A percentile compares a stretch with the other conserved stretches of the same genome.
These are phyloP conservation scores for Colletotrichum somersetense DNA, from an alignment of 2,329 filamentous ascomycete species.

Conservation along the genomic window DNA sequence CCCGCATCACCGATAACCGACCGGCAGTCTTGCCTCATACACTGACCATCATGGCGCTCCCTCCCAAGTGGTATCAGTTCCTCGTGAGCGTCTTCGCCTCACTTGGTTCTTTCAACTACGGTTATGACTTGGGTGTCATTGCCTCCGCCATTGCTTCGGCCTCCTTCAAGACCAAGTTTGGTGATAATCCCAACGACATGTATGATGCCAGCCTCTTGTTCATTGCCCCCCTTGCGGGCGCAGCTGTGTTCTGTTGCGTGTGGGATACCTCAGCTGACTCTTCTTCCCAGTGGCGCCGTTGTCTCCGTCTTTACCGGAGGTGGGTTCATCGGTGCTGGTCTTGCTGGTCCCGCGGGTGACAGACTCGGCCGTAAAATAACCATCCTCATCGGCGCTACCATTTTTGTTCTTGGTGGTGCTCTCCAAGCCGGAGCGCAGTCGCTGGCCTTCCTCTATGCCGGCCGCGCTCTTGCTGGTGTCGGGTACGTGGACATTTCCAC, in stretches of 20 bases:
- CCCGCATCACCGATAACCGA: neutral
- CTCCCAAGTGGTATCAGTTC: constrained; percentile 63
- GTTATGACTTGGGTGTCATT: constrained; percentile 68
- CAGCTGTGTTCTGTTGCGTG: too few relatives aligned
- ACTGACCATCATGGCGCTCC: constrained; percentile 54
- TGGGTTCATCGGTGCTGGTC: constrained; percentile 77
- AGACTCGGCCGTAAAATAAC: constrained; percentile 76
- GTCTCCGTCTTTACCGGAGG: constrained; percentile 83
- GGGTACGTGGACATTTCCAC: constrained; percentile 49
- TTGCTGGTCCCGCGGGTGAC: constrained; percentile 75
- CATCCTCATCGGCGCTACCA: constrained; percentile 76
- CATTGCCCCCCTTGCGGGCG: neutral
- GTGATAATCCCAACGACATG: constrained; percentile 53
- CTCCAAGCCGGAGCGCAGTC: constrained; percentile 77
- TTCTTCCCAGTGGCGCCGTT: constrained; percentile 69
- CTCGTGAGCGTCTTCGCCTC: constrained; percentile 68
- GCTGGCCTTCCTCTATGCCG: constrained; percentile 74
- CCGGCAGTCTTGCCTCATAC: constrained; percentile 4
- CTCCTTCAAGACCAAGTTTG: constrained; percentile 57
- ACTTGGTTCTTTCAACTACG: constrained; percentile 66
- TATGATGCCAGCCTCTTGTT: constrained; percentile 42
- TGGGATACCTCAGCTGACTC: neutral
- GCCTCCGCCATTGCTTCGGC: constrained; percentile 64
- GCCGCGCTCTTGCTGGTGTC: constrained; percentile 76
- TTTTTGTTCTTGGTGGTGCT: constrained; percentile 79